phyloP scores from a whole-genome alignment of 2,329 filamentous ascomycete genomes.

The Alternaria sp. region DNA sequence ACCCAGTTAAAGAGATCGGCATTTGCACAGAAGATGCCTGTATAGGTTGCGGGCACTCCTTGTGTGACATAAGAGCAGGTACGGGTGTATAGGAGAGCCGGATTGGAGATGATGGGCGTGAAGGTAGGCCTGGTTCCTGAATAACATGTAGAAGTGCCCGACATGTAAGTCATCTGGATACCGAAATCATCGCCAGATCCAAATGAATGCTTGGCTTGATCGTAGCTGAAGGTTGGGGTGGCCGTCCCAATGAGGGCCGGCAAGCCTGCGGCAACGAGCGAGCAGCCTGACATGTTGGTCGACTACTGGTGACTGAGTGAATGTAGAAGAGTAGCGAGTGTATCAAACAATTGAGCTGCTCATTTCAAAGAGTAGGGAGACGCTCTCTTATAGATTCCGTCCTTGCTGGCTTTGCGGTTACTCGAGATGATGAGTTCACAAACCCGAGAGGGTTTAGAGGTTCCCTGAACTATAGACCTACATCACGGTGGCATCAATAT shows the following conservation, averaged over 20 bases:
- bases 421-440: background rate
- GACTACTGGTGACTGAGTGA: background rate
- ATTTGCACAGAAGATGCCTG: conserved; percentile 8
- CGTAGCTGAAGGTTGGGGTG: conserved; percentile 22
- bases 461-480: background rate
- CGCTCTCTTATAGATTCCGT: conserved; percentile 5
- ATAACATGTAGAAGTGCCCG: conserved; percentile 19
- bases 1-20: conserved; percentile 9
- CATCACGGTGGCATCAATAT: background rate
- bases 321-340: background rate
- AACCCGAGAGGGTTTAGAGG: background rate
- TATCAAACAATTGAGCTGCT: background rate
- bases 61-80: conserved; percentile 11
- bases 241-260: conserved; percentile 12
- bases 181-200: conserved; percentile 17
- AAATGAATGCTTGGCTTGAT: background rate
- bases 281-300: conserved; percentile 20
- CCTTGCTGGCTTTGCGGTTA: background rate
- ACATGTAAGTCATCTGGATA: conserved; percentile 22
- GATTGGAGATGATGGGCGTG: conserved; percentile 22
- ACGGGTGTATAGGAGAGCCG: conserved; percentile 5
- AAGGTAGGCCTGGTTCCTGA: conserved; percentile 12
- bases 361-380: background rate
- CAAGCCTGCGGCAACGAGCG: conserved; percentile 18
- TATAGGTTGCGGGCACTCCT: conserved; percentile 6